Conservation (phyloP, 306 rosid genomes). For the Urtica urens region DNA sequence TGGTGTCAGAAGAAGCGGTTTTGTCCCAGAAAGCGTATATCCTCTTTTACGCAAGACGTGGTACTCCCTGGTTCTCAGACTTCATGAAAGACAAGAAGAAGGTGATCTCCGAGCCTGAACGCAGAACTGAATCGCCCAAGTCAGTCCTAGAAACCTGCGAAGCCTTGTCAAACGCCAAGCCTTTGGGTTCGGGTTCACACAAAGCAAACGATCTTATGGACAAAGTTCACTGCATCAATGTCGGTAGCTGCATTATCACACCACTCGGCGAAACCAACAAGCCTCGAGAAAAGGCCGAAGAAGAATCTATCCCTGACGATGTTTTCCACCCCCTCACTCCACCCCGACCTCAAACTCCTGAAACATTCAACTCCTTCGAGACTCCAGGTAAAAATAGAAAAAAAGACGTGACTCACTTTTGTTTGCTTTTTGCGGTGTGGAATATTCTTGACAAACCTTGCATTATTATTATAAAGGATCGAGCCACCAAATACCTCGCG, state of each 20-base stretch:
- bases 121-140: constrained; percentile 41
- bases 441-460: neutral
- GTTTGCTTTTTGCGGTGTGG: neutral
- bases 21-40: constrained; percentile 76
- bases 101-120: constrained; percentile 12
- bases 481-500: constrained; percentile 20
- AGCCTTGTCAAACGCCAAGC: constrained; percentile 6
- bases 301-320: constrained; percentile 2
- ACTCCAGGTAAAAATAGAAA: constrained; percentile 47
- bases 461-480: no score
- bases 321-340: constrained; percentile 44
- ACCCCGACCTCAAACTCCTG: constrained; percentile 38
- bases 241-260: neutral
- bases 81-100: constrained; percentile 21
- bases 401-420: neutral
- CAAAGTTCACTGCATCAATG: constrained; percentile 5
- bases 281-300: constrained; percentile 8
- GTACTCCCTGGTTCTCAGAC: constrained; percentile 66
- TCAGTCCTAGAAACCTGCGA: constrained; percentile 47
- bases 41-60: constrained; percentile 61
- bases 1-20: constrained; percentile 38
- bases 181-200: constrained; percentile 12
- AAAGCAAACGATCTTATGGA: constrained; percentile 5
- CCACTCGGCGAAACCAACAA: constrained; percentile 8
- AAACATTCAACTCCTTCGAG: constrained; percentile 3